phyloP scores from a whole-genome alignment of 768 basidiomycete species.

The Leccinum rimulosum region DNA sequence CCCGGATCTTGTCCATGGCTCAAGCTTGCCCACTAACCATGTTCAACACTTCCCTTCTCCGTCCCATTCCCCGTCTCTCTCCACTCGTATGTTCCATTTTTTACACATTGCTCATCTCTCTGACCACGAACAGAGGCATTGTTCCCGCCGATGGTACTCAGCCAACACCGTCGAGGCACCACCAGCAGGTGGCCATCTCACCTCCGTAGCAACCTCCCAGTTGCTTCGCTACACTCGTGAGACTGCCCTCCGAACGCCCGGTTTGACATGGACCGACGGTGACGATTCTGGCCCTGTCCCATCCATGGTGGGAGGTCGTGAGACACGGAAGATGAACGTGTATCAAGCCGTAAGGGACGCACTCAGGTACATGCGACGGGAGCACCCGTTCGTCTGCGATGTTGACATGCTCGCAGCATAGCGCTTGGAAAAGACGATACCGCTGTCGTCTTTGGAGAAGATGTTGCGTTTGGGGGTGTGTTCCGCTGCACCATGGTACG shows the following conservation, averaged over 20 bases:
- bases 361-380: slow-evolving; percentile 54
- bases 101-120: not conserved
- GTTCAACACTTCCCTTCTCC: slow-evolving; percentile 17
- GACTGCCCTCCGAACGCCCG: slow-evolving; percentile 67
- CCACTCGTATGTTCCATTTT: slow-evolving; percentile 14
- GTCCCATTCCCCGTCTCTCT: slow-evolving; percentile 17
- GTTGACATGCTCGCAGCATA: slow-evolving; percentile 48
- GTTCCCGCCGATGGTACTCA: slow-evolving; percentile 45
- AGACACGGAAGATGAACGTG: slow-evolving; percentile 93
- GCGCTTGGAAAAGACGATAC: slow-evolving; percentile 82
- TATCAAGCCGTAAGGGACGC: slow-evolving; percentile 93
- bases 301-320: slow-evolving; percentile 65
- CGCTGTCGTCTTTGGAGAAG: slow-evolving; percentile 88
- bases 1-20: slow-evolving; percentile 28
- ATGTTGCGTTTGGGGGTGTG: slow-evolving; percentile 92
- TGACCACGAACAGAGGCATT: slow-evolving; percentile 4
- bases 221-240: slow-evolving; percentile 67
- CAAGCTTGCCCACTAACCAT: slow-evolving; percentile 21
- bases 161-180: slow-evolving; percentile 54
- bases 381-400: not conserved
- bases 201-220: slow-evolving; percentile 67
- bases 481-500: slow-evolving; percentile 90
- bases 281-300: slow-evolving; percentile 40
- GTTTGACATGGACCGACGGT: slow-evolving; percentile 68
- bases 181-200: slow-evolving; percentile 76